Evolutionary conservation across 2,329 filamentous ascomycete genomes (phyloP), one percentile per base, ranked within the genome.

Genomic region (Thermomyces lanuginosus): DNA sequence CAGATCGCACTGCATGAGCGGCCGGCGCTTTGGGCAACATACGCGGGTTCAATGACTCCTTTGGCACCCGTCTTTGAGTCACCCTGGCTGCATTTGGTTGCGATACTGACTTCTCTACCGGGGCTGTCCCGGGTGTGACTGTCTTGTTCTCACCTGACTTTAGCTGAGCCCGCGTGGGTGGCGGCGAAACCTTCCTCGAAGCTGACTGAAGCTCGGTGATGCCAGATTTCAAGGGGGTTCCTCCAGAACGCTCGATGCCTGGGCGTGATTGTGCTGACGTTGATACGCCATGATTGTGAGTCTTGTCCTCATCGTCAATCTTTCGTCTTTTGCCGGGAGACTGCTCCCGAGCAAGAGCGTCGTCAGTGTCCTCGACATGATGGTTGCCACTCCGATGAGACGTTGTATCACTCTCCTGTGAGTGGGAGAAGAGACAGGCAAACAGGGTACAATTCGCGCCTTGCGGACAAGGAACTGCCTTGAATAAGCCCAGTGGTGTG

Each of bases 351-450:
- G n/a, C n/a, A n/a, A n/a, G n/a, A n/a, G n/a, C n/a, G n/a, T n/a
- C n/a, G n/a, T n/a, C n/a, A n/a, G n/a, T n/a, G n/a, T n/a, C n/a
- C n/a, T n/a, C n/a, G n/a, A n/a, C n/a, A n/a, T n/a, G n/a, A n/a
- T n/a, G n/a, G n/a, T n/a, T n/a, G 13, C 21, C 17, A 17, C 16
- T n/a, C n/a, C n/a, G n/a, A n/a, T n/a, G n/a, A n/a, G n/a, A n/a
- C n/a, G n/a, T n/a, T n/a, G n/a, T n/a, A n/a, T n/a, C n/a, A n/a
- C n/a, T 12, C 8, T 28, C 5, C 8, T 40, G 28, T 28, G 59
- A 45, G 46, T 75, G 70, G 8, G 51, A 56, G 47, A 73, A 76
- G 11, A 73, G 61, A 49, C 70, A 76, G 35, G 61, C 60, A 8
- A 63, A 51, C 8, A 73, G 49, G 16, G 46, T 40, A 46, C 70